Percentiles rank a stretch among this genome's conserved stretches.
These are phyloP conservation scores for Echinosophora koreensis DNA, from an alignment of 306 rosid genomes.

Conservation along the genomic window DNA sequence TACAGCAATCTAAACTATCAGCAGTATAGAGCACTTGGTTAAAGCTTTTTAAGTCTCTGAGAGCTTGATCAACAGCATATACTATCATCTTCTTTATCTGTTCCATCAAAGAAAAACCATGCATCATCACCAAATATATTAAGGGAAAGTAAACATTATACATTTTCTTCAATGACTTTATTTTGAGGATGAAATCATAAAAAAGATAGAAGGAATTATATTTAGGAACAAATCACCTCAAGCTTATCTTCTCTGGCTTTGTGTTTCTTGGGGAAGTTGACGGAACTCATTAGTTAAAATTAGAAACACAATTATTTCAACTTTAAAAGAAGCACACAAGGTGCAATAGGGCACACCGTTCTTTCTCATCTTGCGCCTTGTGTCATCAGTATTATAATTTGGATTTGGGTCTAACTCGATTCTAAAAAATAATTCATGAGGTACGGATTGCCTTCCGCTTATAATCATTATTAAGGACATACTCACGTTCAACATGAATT, in stretches of 20 bases:
- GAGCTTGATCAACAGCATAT: constrained; percentile 66
- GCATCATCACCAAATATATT: constrained; percentile 22
- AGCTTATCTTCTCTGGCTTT: constrained; percentile 86
- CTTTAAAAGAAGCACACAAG: background rate
- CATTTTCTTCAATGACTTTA: background rate
- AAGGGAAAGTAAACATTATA: background rate
- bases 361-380: constrained; percentile 71
- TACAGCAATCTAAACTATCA: constrained; percentile 11
- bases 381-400: constrained; percentile 45
- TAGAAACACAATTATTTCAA: constrained; percentile 10
- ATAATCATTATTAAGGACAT: no score
- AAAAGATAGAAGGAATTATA: background rate
- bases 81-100: constrained; percentile 87
- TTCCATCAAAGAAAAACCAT: constrained; percentile 44
- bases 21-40: constrained; percentile 30
- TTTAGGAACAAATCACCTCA: constrained; percentile 59
- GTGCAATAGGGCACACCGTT: constrained; percentile 19
- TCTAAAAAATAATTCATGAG: no score
- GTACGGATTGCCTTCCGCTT: no score
- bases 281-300: constrained; percentile 72
- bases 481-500: no score
- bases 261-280: constrained; percentile 77
- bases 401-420: no score
- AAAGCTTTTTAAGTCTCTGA: constrained; percentile 61
- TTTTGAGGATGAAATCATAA: constrained; percentile 12